Evolutionary conservation across 176 grass and related monocot species (phyloP), one percentile per base, ranked within the genome.

Genomic region (Musa troglodytarum): DNA sequence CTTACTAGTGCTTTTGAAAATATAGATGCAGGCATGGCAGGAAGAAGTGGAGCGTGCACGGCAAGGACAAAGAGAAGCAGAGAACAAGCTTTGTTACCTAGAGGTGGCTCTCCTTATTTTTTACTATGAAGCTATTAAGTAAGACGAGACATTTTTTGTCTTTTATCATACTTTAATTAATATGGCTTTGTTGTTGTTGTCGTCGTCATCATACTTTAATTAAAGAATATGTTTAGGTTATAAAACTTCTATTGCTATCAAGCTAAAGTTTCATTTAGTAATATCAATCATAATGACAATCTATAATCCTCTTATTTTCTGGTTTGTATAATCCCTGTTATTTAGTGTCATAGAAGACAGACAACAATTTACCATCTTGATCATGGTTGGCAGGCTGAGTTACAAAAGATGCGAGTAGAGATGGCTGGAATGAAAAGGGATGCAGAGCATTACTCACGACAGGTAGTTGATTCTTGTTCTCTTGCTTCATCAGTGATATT

Each of bases 391-490:
- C 80, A 99, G 95, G 88, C 91, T 76, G 95, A 99, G 88, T 84
- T 99, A 61, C 95, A 99, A 78, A 99, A 99, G 74, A 99, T 94
- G 91, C 84, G 95, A 86, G 91, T 99, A 87, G 91, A 99, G 82
- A 94, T 99, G 88, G 95, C 95, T 74, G 95, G 95, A 73, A 99
- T 99, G 90, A 99, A 82, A 89, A 82, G 95, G 78, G 95, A 99
- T 23, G 90, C 95, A 50, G 95, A 99, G 66, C 95, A 99, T 81
- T 99, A 99, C 89, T 99, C 95, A 84, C 87, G 95, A 87, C 90
- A 99, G 79, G 95, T 99, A 83, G 72, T 54, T 68, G 70, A 69
- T 57, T 86, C 0, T 77, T 49, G 55, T 43, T 59, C 55, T 74
- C 71, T 63, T 72, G 53, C 51, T 82, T 78, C 23, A 64, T 49